These are phyloP conservation scores for Wickerhamiella brachini DNA, from an alignment of 805 yeast species.

Conservation along the genomic window DNA sequence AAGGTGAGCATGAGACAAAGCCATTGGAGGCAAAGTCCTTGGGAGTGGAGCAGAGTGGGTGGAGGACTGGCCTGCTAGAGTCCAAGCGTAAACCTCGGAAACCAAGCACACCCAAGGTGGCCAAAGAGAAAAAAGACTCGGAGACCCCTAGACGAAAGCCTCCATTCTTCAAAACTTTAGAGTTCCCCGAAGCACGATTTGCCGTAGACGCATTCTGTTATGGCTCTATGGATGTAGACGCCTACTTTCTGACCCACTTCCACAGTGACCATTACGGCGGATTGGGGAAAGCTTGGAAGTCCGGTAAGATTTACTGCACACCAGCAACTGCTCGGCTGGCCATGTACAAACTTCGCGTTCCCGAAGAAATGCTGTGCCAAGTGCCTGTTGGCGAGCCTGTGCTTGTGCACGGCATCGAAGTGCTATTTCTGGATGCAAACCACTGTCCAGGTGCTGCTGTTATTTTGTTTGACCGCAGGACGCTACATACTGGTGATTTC, in stretches of 20 bases:
- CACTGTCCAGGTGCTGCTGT: slow-evolving; percentile 95
- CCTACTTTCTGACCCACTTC: slow-evolving; percentile 43
- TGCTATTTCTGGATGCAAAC: slow-evolving; percentile 67
- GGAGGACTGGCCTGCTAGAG: no score
- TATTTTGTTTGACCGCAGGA: slow-evolving; percentile 45
- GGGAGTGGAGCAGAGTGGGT: no score
- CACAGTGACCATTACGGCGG: slow-evolving; percentile 95
- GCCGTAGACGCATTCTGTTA: slow-evolving; percentile 29
- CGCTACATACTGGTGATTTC: slow-evolving; percentile 87
- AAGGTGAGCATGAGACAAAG: not conserved
- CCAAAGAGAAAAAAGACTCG: no score
- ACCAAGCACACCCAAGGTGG: not conserved
- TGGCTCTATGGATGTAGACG: slow-evolving; percentile 22
- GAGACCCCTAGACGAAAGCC: slow-evolving; percentile 2
- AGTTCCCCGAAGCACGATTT: slow-evolving; percentile 17
- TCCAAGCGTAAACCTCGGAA: not conserved
- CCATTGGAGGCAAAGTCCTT: no score
- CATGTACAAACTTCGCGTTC: slow-evolving; percentile 40
- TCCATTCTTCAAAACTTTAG: slow-evolving; percentile 24
- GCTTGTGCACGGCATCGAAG: slow-evolving; percentile 34
- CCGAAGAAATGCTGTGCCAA: slow-evolving; percentile 28
- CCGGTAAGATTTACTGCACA: slow-evolving; percentile 62
- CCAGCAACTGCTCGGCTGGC: slow-evolving; percentile 50
- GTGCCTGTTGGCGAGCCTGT: slow-evolving; percentile 32
- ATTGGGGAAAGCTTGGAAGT: slow-evolving; percentile 58